A percentile compares a stretch with the other conserved stretches of the same genome.
phyloP scores from a whole-genome alignment of 805 yeast species.

The Myxozyma kluyveri region DNA sequence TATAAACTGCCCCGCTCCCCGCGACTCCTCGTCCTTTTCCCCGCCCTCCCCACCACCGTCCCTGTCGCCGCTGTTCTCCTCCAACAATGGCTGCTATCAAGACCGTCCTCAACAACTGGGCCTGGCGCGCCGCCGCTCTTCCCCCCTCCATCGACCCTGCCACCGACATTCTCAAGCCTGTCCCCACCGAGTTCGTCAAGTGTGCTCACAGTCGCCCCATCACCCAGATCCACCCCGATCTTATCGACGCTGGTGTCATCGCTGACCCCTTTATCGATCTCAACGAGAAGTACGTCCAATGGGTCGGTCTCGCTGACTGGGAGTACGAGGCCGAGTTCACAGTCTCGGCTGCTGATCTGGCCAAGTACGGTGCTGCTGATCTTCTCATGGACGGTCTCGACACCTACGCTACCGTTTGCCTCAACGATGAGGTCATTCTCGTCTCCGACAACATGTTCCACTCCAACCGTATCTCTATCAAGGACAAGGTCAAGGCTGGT shows the following conservation, averaged over 20 bases:
- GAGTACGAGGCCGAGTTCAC: slow-evolving; percentile 42
- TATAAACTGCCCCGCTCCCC: too few relatives aligned
- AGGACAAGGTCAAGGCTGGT: slow-evolving; percentile 24
- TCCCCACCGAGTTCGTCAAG: neutral
- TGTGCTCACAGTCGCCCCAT: neutral
- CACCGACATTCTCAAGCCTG: too few relatives aligned
- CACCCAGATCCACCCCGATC: slow-evolving; percentile 45
- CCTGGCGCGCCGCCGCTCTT: neutral
- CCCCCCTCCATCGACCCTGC: neutral
- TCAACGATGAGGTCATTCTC: slow-evolving; percentile 43
- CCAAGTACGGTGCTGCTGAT: slow-evolving; percentile 11
- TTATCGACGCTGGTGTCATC: slow-evolving; percentile 42
- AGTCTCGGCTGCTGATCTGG: slow-evolving; percentile 1
- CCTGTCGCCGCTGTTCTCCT: too few relatives aligned
- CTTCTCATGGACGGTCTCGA: slow-evolving; percentile 48
- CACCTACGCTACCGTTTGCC: slow-evolving; percentile 43
- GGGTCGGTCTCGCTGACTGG: slow-evolving; percentile 54
- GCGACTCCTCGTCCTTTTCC: too few relatives aligned
- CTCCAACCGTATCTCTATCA: slow-evolving; percentile 38
- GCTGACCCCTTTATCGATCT: slow-evolving; percentile 48
- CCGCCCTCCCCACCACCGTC: too few relatives aligned
- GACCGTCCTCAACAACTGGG: neutral
- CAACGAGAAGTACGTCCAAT: slow-evolving; percentile 48
- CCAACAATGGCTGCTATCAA: neutral
- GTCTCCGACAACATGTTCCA: slow-evolving; percentile 47